These are phyloP conservation scores for Diaporthe humulicola DNA, from an alignment of 2,329 filamentous ascomycete species.

Conservation along the genomic window DNA sequence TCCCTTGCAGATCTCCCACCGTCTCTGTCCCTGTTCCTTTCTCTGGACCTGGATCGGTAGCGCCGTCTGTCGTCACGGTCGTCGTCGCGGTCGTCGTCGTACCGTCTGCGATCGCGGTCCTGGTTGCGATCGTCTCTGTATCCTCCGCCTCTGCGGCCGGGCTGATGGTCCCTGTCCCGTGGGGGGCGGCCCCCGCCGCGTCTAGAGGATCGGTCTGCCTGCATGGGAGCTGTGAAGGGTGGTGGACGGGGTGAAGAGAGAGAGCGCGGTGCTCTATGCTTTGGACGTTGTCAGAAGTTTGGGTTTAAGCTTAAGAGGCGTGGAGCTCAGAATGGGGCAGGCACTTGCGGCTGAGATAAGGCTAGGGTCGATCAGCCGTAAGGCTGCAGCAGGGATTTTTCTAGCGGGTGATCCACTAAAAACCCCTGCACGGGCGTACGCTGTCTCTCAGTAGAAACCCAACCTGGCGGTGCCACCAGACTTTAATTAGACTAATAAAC, in stretches of 20 bases:
- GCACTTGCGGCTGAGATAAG: conserved; percentile 36
- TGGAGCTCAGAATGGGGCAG: neutral
- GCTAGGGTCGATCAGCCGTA: conserved; percentile 17
- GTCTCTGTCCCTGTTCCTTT: conserved; percentile 51
- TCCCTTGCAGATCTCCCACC: conserved; percentile 40
- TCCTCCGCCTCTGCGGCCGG: conserved; percentile 48
- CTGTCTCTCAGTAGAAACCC: neutral
- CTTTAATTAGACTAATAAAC: neutral
- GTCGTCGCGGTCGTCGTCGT: conserved; percentile 48
- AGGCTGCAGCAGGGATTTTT: conserved; percentile 26
- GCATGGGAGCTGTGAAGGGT: neutral
- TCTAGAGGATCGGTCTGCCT: conserved; percentile 33
- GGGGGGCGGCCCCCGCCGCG: conserved; percentile 34
- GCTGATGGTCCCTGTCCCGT: conserved; percentile 37
- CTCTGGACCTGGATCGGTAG: conserved; percentile 43
- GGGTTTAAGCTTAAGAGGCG: neutral
- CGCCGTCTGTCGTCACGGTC: conserved; percentile 46
- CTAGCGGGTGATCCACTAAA: conserved; percentile 27
- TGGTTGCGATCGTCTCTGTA: conserved; percentile 52
- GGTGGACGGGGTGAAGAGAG: neutral
- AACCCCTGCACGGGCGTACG: conserved; percentile 2
- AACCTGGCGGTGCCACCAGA: neutral
- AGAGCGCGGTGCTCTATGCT: neutral
- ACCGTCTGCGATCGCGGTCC: conserved; percentile 52
- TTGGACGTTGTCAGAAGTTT: neutral